Conservation (phyloP, 2,329 filamentous ascomycete species). For the Talaromyces sp. region DNA sequence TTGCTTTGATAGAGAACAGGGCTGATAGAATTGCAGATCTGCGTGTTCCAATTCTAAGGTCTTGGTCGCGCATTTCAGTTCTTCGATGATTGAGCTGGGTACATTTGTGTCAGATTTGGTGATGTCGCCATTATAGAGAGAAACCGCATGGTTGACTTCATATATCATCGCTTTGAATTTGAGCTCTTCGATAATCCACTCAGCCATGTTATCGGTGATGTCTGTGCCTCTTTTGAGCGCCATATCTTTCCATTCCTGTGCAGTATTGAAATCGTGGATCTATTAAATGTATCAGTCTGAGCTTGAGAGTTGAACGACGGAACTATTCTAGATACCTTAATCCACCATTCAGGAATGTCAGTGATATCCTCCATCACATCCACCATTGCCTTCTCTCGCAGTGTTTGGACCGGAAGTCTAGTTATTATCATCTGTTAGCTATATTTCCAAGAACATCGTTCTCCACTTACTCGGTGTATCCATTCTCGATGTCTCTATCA, state of each 20-base stretch:
- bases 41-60: conserved; percentile 55
- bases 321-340: conserved; percentile 29
- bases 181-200: conserved; percentile 52
- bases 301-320: not conserved
- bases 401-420: conserved; percentile 33
- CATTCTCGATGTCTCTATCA: conserved; percentile 33
- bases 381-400: conserved; percentile 45
- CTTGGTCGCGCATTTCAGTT: conserved; percentile 49
- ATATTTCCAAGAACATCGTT: not conserved
- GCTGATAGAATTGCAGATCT: conserved; percentile 63
- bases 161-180: conserved; percentile 54
- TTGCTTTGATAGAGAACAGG: conserved; percentile 57
- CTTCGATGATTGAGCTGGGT: conserved; percentile 38
- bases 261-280: conserved; percentile 36
- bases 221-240: conserved; percentile 25
- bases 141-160: conserved; percentile 44
- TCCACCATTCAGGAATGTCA: conserved; percentile 45
- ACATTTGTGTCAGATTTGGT: conserved; percentile 59
- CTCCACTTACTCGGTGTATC: conserved; percentile 31
- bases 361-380: conserved; percentile 44
- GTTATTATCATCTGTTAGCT: not conserved
- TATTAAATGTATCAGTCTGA: conserved; percentile 3
- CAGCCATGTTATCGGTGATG: conserved; percentile 39
- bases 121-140: conserved; percentile 52
- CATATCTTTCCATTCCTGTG: conserved; percentile 36